phyloP scores from a whole-genome alignment of 2,329 filamentous ascomycete species.

The Thelonectria olida region DNA sequence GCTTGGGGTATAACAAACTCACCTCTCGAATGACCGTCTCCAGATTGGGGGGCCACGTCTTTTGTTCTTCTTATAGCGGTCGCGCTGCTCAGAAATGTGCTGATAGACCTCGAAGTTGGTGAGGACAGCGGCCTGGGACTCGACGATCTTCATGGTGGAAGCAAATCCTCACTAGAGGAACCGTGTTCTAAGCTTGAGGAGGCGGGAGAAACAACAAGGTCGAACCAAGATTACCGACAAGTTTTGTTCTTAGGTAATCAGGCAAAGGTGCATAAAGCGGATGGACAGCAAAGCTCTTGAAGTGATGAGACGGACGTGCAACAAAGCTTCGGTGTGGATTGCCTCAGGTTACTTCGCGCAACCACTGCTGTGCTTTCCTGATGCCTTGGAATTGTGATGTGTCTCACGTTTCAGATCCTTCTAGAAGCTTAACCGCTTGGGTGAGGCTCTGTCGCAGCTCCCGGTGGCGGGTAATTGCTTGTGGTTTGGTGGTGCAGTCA shows the following conservation, averaged over 20 bases:
- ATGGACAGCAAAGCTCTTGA: too few species aligned
- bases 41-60: constrained; percentile 65
- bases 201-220: neutral
- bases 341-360: neutral
- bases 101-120: constrained; percentile 79
- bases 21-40: constrained; percentile 74
- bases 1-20: constrained; percentile 31
- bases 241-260: too few species aligned
- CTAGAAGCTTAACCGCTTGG: neutral
- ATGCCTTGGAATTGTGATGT: too few species aligned
- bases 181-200: neutral
- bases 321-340: neutral
- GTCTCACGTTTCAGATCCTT: too few species aligned
- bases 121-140: constrained; percentile 74
- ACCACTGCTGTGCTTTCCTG: neutral
- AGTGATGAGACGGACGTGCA: too few species aligned
- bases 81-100: constrained; percentile 67
- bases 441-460: neutral
- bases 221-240: neutral
- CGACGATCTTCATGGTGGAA: constrained; percentile 72
- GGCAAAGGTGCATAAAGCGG: too few species aligned
- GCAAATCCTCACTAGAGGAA: neutral
- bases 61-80: constrained; percentile 60
- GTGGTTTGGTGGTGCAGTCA: constrained; percentile 5
- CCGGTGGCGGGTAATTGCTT: neutral